Conservation (phyloP, 2,329 filamentous ascomycete genomes). For the Colletotrichum falcatum region DNA sequence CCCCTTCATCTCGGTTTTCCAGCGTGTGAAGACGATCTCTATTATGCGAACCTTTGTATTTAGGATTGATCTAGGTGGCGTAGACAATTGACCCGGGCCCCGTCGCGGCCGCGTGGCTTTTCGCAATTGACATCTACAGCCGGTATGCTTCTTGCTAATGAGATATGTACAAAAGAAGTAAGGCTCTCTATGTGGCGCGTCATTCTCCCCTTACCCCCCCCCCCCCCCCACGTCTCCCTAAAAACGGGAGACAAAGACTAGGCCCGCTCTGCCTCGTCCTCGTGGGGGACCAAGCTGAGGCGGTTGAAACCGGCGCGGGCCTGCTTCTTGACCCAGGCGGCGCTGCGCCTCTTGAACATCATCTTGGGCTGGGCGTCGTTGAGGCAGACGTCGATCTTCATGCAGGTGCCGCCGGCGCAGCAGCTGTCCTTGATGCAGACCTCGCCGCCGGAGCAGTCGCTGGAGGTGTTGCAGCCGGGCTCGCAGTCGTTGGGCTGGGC, state of each 20-base stretch:
- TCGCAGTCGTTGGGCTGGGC: conserved; percentile 29
- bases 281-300: conserved; percentile 31
- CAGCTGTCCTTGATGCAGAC: conserved; percentile 39
- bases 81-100: not conserved
- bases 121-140: not conserved
- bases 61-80: not conserved
- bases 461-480: conserved; percentile 16
- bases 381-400: conserved; percentile 35
- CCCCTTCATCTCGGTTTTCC: not conserved
- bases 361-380: conserved; percentile 21
- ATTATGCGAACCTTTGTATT: too few species aligned
- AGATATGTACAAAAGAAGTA: conserved; percentile 17
- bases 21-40: not conserved
- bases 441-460: conserved; percentile 25
- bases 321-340: conserved; percentile 26
- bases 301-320: not conserved
- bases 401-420: conserved; percentile 28
- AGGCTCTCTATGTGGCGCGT: too few species aligned
- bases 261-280: not conserved
- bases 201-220: too few species aligned
- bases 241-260: too few species aligned
- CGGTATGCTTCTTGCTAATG: not conserved
- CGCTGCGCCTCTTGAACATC: conserved; percentile 33
- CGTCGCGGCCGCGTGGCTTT: not conserved
- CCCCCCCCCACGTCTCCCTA: too few species aligned